A percentile compares a stretch with the other conserved stretches of the same genome.
These are phyloP conservation scores for Termitomyces sp. DNA, from an alignment of 768 basidiomycete genomes.

Conservation along the genomic window DNA sequence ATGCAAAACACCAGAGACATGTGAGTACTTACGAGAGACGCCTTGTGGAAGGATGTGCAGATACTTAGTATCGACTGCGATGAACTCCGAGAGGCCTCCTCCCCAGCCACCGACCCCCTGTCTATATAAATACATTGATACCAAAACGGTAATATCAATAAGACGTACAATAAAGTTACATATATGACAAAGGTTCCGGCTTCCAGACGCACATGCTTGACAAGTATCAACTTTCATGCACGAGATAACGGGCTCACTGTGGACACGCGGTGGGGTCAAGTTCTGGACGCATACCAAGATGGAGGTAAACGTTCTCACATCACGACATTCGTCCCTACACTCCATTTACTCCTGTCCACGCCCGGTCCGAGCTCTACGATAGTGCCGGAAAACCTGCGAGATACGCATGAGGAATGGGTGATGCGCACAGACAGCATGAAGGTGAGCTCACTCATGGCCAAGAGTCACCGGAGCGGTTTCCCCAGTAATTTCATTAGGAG, in stretches of 20 bases:
- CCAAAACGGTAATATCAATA: neutral
- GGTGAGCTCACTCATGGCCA: constrained; percentile 36
- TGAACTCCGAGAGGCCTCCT: constrained; percentile 40
- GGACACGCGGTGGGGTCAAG: neutral
- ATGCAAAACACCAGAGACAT: neutral
- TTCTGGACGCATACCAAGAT: neutral
- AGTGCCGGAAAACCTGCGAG: constrained; percentile 26
- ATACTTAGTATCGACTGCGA: constrained; percentile 26
- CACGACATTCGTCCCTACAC: constrained; percentile 27
- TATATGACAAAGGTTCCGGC: constrained; percentile 27
- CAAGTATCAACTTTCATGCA: constrained; percentile 30
- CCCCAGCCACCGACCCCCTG: constrained; percentile 33
- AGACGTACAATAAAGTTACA: constrained; percentile 30
- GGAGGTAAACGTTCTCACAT: constrained; percentile 18
- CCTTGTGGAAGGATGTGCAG: constrained; percentile 32
- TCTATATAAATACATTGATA: neutral
- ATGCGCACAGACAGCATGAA: neutral
- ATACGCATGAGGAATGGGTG: neutral
- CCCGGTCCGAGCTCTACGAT: constrained; percentile 27
- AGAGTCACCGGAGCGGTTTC: constrained; percentile 35
- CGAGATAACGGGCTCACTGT: constrained; percentile 36
- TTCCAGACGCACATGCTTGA: constrained; percentile 23
- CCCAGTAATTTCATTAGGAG: constrained; percentile 30
- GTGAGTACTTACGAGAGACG: constrained; percentile 26
- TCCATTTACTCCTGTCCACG: constrained; percentile 26